Conservation (phyloP, 1,139 yeast species). For the Arxiozyma slooffiae region DNA sequence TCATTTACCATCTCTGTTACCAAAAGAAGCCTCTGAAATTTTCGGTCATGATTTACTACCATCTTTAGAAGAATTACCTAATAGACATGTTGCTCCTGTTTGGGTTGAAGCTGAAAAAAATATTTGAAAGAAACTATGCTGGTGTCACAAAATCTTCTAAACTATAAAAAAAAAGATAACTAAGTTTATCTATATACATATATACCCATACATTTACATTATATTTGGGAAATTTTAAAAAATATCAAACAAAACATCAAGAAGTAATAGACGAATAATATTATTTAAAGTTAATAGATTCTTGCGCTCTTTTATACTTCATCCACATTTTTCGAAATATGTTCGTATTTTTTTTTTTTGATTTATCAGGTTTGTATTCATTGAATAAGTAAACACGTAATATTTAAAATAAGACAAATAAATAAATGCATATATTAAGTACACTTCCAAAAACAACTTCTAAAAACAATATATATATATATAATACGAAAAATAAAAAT, state of each 20-base stretch:
- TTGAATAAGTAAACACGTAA: not conserved
- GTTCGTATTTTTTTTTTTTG: too few relatives aligned
- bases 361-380: too few relatives aligned
- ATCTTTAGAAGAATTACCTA: slow-evolving; percentile 70
- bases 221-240: too few relatives aligned
- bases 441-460: too few relatives aligned
- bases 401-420: too few relatives aligned
- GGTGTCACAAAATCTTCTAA: slow-evolving; percentile 41
- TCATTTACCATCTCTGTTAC: slow-evolving; percentile 88
- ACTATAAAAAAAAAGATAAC: slow-evolving; percentile 23
- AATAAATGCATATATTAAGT: too few relatives aligned
- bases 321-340: too few relatives aligned
- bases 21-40: slow-evolving; percentile 93
- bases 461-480: too few relatives aligned
- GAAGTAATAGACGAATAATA: too few relatives aligned
- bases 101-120: slow-evolving; percentile 82
- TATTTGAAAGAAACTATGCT: slow-evolving; percentile 75
- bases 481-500: not conserved
- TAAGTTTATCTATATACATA: not conserved
- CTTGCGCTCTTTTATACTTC: too few relatives aligned
- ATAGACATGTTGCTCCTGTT: slow-evolving; percentile 73
- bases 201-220: not conserved
- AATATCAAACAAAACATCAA: too few relatives aligned
- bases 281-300: too few relatives aligned
- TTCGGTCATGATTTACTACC: slow-evolving; percentile 83